phyloP scores from a whole-genome alignment of 2,329 filamentous ascomycete species.

The Neofusicoccum sp. region DNA sequence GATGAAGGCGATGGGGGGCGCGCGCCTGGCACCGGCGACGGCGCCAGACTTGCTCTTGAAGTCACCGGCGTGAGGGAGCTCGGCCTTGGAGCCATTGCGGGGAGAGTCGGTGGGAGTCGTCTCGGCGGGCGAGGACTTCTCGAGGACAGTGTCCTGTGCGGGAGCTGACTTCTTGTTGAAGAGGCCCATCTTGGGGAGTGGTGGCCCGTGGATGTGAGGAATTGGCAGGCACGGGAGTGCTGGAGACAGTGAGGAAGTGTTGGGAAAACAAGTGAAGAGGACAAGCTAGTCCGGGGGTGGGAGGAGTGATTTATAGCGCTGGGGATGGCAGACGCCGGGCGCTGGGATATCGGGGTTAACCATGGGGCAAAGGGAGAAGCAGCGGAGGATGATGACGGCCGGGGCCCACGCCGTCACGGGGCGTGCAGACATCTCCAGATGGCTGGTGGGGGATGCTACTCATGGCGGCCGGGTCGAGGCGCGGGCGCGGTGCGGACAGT shows the following conservation, averaged over 20 bases:
- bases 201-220: constrained; percentile 1
- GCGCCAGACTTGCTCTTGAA: not conserved
- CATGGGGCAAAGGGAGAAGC: constrained; percentile 11
- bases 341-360: constrained; percentile 15
- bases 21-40: not conserved
- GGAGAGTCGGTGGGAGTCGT: constrained; percentile 17
- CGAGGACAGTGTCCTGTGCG: not conserved
- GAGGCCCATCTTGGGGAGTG: constrained; percentile 14
- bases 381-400: constrained; percentile 11
- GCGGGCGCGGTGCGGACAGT: constrained; percentile 2
- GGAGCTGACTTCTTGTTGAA: constrained; percentile 17
- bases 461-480: constrained; percentile 12
- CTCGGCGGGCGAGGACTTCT: constrained; percentile 16
- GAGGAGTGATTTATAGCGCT: constrained; percentile 8
- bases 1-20: constrained; percentile 42
- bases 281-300: not conserved
- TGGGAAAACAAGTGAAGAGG: constrained; percentile 7
- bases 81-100: constrained; percentile 5
- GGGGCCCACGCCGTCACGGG: constrained; percentile 14
- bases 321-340: constrained; percentile 8
- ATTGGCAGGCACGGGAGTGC: constrained; percentile 13
- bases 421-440: constrained; percentile 18
- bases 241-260: not conserved
- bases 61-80: not conserved
- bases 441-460: constrained; percentile 18